Conservation (phyloP, 2,329 filamentous ascomycete genomes). For the Paecilomyces sp. region DNA sequence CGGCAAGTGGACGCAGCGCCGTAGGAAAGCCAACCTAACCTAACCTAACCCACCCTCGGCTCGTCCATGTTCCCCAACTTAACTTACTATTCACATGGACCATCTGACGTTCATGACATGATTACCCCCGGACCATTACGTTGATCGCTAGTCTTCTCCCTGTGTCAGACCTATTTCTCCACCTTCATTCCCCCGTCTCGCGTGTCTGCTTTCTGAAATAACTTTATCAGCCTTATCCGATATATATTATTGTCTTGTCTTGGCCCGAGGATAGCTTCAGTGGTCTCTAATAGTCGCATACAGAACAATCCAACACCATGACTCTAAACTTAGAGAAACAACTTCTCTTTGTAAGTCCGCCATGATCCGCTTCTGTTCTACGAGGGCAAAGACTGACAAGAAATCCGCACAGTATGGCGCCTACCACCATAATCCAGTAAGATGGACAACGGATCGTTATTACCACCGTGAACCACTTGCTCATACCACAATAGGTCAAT, state of each 20-base stretch:
- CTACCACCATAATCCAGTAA: constrained; percentile 59
- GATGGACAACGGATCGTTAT: constrained; percentile 10
- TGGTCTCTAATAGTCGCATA: neutral
- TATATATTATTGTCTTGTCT: neutral
- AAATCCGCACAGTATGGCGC: constrained; percentile 50
- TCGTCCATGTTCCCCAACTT: neutral
- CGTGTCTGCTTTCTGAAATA: neutral
- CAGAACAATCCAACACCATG: constrained; percentile 18
- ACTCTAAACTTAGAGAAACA: constrained; percentile 59
- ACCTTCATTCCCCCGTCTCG: neutral
- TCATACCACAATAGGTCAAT: constrained; percentile 46
- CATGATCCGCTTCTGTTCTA: constrained; percentile 6
- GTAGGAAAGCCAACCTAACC: neutral
- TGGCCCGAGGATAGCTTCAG: neutral
- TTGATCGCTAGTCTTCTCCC: neutral
- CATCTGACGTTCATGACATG: neutral
- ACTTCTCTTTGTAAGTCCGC: constrained; percentile 53
- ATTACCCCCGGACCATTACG: neutral
- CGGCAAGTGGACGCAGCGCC: neutral
- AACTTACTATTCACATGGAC: neutral
- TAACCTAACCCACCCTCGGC: neutral
- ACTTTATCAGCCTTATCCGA: neutral
- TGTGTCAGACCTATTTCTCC: neutral
- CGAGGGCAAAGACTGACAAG: constrained; percentile 1
- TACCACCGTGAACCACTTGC: constrained; percentile 11